These are phyloP conservation scores for Wickerhamomyces sp. DNA, from an alignment of 1,139 yeast genomes.

Conservation along the genomic window DNA sequence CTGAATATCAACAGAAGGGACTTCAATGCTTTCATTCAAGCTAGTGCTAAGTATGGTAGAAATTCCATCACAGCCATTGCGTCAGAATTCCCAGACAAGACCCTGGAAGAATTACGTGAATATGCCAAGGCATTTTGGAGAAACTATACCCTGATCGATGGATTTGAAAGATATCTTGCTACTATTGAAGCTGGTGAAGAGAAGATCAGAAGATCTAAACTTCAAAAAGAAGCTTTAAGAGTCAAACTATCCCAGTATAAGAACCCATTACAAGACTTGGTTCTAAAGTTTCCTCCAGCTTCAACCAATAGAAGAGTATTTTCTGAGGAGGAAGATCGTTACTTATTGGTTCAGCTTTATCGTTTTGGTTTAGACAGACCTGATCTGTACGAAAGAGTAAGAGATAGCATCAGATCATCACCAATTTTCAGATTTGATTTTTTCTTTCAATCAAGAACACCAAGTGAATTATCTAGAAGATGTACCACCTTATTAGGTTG, in stretches of 20 bases:
- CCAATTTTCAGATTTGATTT: constrained; percentile 66
- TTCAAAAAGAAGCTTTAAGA: constrained; percentile 64
- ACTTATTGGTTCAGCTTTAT: constrained; percentile 58
- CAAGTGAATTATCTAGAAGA: constrained; percentile 62
- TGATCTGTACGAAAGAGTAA: constrained; percentile 58
- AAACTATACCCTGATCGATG: constrained; percentile 60
- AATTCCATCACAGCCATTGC: constrained; percentile 58
- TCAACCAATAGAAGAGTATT: constrained; percentile 54
- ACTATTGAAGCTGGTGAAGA: constrained; percentile 79
- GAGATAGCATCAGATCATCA: constrained; percentile 55
- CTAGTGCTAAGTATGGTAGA: constrained; percentile 64
- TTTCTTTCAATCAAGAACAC: constrained; percentile 63
- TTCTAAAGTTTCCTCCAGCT: constrained; percentile 57
- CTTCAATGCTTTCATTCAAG: constrained; percentile 59
- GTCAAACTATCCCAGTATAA: constrained; percentile 56
- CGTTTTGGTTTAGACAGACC: constrained; percentile 62
- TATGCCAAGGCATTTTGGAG: constrained; percentile 69
- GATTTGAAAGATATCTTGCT: constrained; percentile 59
- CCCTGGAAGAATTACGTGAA: constrained; percentile 60
- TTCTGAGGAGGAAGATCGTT: constrained; percentile 73
- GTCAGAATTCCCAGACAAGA: constrained; percentile 52
- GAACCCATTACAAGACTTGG: constrained; percentile 62
- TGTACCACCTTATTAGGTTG: constrained; percentile 62
- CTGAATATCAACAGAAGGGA: constrained; percentile 69
- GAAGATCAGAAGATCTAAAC: constrained; percentile 47